phyloP scores from a whole-genome alignment of 192 early-diverging fungal species.

The Mortierella claussenii region DNA sequence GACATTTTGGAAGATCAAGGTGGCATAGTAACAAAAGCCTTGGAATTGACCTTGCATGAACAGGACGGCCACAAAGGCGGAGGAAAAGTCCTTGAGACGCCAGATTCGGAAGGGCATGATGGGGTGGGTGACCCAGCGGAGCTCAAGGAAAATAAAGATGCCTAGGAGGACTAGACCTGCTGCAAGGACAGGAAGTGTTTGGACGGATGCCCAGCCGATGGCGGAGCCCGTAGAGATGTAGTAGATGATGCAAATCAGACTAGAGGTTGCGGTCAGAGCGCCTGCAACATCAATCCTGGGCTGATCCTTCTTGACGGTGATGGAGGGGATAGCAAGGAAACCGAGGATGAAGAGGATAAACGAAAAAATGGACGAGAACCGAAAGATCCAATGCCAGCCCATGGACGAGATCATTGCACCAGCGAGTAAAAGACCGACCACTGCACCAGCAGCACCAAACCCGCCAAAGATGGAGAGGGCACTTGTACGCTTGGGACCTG shows the following conservation, averaged over 20 bases:
- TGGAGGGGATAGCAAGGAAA: constrained; percentile 15
- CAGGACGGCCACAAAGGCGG: constrained; percentile 55
- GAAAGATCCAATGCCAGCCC: constrained; percentile 54
- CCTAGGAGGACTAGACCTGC: constrained; percentile 50
- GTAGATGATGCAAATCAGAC: constrained; percentile 54
- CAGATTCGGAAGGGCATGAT: constrained; percentile 59
- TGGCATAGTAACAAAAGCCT: constrained; percentile 53
- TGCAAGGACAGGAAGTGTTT: constrained; percentile 38
- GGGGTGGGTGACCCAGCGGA: constrained; percentile 31
- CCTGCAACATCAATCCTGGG: constrained; percentile 42
- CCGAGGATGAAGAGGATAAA: constrained; percentile 39
- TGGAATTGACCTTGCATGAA: constrained; percentile 53
- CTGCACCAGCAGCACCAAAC: constrained; percentile 43
- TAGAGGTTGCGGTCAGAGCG: constrained; percentile 32
- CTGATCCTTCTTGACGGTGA: constrained; percentile 9
- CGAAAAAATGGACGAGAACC: constrained; percentile 50
- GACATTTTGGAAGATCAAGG: constrained; percentile 60
- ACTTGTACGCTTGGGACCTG: constrained; percentile 35
- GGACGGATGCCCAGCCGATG: constrained; percentile 42
- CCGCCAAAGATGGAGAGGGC: constrained; percentile 51
- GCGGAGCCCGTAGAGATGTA: constrained; percentile 41
- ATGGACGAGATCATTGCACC: constrained; percentile 37
- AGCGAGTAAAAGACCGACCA: constrained; percentile 44
- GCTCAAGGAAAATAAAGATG: constrained; percentile 50
- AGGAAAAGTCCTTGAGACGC: constrained; percentile 57